Conservation (phyloP, 2,329 filamentous ascomycete genomes). For the Chaetomiaceae sp. region DNA sequence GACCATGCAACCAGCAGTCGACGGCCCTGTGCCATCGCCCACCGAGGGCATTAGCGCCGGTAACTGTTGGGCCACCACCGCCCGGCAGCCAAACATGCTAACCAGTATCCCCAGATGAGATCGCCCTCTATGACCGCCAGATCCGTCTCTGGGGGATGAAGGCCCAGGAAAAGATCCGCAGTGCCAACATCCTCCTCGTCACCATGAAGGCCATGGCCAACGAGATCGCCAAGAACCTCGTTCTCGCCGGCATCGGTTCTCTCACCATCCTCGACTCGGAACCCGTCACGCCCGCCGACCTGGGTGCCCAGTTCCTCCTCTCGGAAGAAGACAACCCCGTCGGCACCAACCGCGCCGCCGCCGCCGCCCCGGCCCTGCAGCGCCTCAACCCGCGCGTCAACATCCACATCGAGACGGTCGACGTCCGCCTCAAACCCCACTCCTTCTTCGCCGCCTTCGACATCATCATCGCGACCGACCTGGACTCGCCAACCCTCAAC, state of each 20-base stretch:
- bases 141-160: slow-evolving; percentile 96
- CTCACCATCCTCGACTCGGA: slow-evolving; percentile 83
- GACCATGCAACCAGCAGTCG: slow-evolving; percentile 10
- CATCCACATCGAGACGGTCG: slow-evolving; percentile 63
- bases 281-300: slow-evolving; percentile 68
- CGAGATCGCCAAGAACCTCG: slow-evolving; percentile 95
- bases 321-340: slow-evolving; percentile 59
- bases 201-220: slow-evolving; percentile 83
- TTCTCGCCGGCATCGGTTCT: slow-evolving; percentile 85
- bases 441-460: slow-evolving; percentile 77
- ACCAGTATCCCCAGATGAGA: slow-evolving; percentile 91
- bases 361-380: slow-evolving; percentile 70
- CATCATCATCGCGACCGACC: slow-evolving; percentile 84
- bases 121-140: slow-evolving; percentile 94
- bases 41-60: slow-evolving; percentile 30
- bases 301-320: slow-evolving; percentile 80
- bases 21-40: slow-evolving; percentile 16
- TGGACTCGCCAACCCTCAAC: slow-evolving; percentile 68
- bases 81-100: too few species aligned
- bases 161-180: slow-evolving; percentile 88
- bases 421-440: slow-evolving; percentile 62
- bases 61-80: too few species aligned
- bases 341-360: slow-evolving; percentile 79
- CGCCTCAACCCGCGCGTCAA: slow-evolving; percentile 86
- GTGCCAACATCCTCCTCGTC: slow-evolving; percentile 83